Evolutionary conservation across 768 basidiomycete species (phyloP), one percentile per base, ranked within the genome.

Genomic region (Pilatotrama ljubarskyi): DNA sequence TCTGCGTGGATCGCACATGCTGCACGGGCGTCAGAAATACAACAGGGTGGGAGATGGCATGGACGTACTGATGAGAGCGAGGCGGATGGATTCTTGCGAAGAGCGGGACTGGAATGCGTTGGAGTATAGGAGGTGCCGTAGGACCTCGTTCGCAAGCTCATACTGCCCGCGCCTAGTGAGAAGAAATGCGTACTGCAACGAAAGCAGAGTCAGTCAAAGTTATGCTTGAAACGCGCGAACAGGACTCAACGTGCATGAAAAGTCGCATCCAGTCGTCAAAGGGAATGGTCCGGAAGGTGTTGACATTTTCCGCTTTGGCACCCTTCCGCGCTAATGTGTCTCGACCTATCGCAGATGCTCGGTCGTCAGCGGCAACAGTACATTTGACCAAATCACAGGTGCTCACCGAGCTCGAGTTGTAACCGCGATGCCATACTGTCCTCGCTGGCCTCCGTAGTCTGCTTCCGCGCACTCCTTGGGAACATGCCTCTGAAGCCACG

Each of bases 201-300:
- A n/a, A 6, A 10, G 11, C 3, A n/a, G 2, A 14, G 14, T 32
- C 32, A 2, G 36, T 11, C 32, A 2, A 1, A n/a, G n/a, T n/a
- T n/a, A n/a, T n/a, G n/a, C n/a, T n/a, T n/a, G n/a, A n/a, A n/a
- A n/a, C n/a, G n/a, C n/a, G n/a, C n/a, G n/a, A n/a, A n/a, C n/a
- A n/a, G n/a, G n/a, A 69, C 79, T 49, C 51, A 54, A 93, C 96
- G 80, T 95, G 90, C 78, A 97, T 84, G 69, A 94, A 86, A 40
- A 98, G 68, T 15, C 80, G 78, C 48, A 96, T 70, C 96, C 96
- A 99, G 52, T 90, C 85, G 55, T 90, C 88, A 65, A 93, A 93
- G 3, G 79, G 79, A 36, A 96, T 78, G 0, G 91, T 91, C 11
- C 95, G 86, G 72, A 95, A 98, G 0, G 83, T 77, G 50, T 86